Base-by-base conservation (phyloP, 1,284 basidiomycete genomes). In the Hortiboletus rubellus region DNA sequence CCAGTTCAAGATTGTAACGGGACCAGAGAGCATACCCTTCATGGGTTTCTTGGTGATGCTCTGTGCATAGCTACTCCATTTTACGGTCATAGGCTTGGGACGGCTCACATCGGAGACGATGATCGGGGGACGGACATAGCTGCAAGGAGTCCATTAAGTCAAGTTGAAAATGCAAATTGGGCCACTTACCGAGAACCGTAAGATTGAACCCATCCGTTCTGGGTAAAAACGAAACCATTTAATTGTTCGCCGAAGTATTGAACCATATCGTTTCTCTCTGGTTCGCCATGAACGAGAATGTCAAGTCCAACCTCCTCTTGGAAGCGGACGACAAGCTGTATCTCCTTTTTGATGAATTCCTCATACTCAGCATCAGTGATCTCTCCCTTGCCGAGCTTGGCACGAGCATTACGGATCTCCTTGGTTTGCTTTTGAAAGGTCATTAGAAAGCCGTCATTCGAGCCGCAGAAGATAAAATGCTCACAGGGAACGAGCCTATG, bases 161-260 rank as follows among this genome's bases (percentile, higher is more conserved):
- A 46, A 54, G 49, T 18, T 17, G 4, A 50, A 27, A 56, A 46
- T 33, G 15, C 27, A 58, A 50, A 10, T 27, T 15, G n/a, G 17
- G 14, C 30, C 7, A 75, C 82, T 66, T 58, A 89, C 84, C 90
- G 90, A 69, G 91, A 93, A 58, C 92, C 93, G 74, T 96, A 99
- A 76, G 94, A 97, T 82, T 99, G 97, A 41, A 99, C 97, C 97
- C 97, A 99, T 58, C 87, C 97, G 70, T 98, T 96, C 80, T 98
- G 94, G 60, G 95, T 98, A 79, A 97, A 98, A 77, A 92, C 94
- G 74, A 99, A 98, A 67, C 97, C 97, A 62, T 87, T 82, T 67
- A 99, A 83, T 72, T 89, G 92, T 80, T 99, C 97, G 72, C 97
- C 97, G 70, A 99, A 99, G 89, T 99, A 99, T 80, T 98, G 94